Evolutionary conservation across 2,329 filamentous ascomycete genomes (phyloP).

Genomic region (Aspergillus japonicus): DNA sequence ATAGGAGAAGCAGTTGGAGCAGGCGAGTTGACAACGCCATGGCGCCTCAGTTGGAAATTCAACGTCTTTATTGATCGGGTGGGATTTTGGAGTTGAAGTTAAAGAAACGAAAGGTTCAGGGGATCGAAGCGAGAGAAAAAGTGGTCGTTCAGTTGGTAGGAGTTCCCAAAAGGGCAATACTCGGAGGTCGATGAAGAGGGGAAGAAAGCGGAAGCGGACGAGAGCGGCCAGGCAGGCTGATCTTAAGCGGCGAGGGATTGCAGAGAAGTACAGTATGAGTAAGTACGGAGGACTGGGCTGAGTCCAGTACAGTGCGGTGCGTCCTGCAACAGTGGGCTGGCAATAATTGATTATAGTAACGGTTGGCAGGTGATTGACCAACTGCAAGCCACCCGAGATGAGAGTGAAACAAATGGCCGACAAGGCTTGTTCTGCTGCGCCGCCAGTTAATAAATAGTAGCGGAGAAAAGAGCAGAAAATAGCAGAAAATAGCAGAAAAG

Average conservation of each 20-base stretch:
- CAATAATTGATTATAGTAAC: background rate
- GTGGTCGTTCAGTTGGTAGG: background rate
- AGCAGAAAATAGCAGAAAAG: background rate
- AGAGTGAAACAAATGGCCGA: background rate
- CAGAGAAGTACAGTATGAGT: background rate
- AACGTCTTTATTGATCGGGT: background rate
- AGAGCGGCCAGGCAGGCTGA: background rate
- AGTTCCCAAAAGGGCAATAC: background rate
- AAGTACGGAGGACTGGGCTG: no score
- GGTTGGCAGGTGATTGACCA: background rate
- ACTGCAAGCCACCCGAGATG: background rate
- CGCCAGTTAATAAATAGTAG: background rate
- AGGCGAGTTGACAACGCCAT: slow-evolving; percentile 20
- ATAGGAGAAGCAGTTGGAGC: slow-evolving; percentile 26
- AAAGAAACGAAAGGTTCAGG: background rate
- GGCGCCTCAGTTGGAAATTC: background rate
- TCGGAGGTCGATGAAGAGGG: background rate
- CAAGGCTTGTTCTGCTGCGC: background rate
- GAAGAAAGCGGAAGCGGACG: background rate
- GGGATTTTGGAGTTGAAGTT: background rate
- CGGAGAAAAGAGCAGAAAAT: background rate
- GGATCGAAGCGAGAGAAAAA: background rate
- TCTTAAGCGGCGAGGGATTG: background rate
- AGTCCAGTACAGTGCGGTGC: no score
- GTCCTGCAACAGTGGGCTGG: background rate